Conservation (phyloP, 306 rosid species). For the Vigna nakashimae region DNA sequence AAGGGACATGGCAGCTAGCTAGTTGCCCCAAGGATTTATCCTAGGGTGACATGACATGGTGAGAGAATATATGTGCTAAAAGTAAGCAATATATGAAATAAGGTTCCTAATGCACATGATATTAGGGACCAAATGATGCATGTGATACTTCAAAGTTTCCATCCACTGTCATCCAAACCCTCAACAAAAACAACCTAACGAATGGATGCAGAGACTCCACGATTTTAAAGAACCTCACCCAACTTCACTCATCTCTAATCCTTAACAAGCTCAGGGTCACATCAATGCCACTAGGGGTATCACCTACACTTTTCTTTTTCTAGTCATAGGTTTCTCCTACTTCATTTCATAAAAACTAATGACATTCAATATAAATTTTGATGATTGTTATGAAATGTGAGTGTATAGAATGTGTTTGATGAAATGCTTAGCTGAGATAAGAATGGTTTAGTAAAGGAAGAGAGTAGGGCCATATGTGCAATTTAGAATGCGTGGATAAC, state of each 20-base stretch:
- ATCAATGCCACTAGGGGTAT: constrained; percentile 30
- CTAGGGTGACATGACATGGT: constrained; percentile 47
- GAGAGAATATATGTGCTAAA: constrained; percentile 56
- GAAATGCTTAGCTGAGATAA: neutral
- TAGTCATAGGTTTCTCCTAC: constrained; percentile 5
- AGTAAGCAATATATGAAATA: constrained; percentile 34
- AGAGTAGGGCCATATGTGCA: constrained; percentile 36
- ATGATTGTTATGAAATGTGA: too few relatives aligned
- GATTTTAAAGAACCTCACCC: constrained; percentile 48
- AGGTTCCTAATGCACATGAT: constrained; percentile 66
- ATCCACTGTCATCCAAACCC: constrained; percentile 48
- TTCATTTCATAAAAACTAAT: neutral
- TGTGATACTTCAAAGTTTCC: constrained; percentile 52
- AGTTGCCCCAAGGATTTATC: constrained; percentile 49
- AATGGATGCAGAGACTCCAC: constrained; percentile 54
- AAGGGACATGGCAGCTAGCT: constrained; percentile 53
- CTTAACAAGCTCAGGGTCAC: constrained; percentile 36
- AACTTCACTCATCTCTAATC: constrained; percentile 42
- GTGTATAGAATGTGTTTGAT: neutral
- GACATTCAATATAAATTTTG: too few relatives aligned
- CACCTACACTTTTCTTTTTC: too few relatives aligned
- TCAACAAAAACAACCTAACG: constrained; percentile 31
- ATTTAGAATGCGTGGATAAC: constrained; percentile 41
- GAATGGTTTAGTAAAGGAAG: constrained; percentile 35
- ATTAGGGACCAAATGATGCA: constrained; percentile 61